These are phyloP conservation scores for Dactylonectria estremocensis DNA, from an alignment of 2,329 filamentous ascomycete genomes.

Conservation along the genomic window DNA sequence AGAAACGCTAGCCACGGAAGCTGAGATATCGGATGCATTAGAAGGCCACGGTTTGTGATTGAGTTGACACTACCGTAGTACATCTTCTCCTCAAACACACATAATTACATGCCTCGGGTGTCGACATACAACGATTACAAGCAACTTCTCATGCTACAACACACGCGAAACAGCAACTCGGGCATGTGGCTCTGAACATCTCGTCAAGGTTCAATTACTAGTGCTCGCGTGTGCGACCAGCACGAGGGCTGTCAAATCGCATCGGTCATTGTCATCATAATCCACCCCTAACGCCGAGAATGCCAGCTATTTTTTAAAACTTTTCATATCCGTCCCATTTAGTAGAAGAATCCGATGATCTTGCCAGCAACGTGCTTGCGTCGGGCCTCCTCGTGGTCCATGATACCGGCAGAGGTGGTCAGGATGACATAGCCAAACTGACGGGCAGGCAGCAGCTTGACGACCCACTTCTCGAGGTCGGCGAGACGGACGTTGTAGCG, in stretches of 20 bases:
- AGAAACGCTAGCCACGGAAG: too few relatives aligned
- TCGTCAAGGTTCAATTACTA: constrained; percentile 54
- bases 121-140: background rate
- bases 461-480: constrained; percentile 99
- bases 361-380: constrained; percentile 99
- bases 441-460: constrained; percentile 98
- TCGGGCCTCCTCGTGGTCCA: constrained; percentile 99
- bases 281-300: constrained; percentile 56
- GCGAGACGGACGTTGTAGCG: constrained; percentile 99
- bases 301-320: constrained; percentile 48
- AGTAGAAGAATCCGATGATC: constrained; percentile 99
- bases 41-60: too few relatives aligned
- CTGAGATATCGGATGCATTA: too few relatives aligned
- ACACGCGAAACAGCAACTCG: constrained; percentile 21
- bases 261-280: constrained; percentile 56
- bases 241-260: constrained; percentile 50
- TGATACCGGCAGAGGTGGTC: constrained; percentile 98
- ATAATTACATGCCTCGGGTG: background rate
- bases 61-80: too few relatives aligned
- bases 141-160: background rate
- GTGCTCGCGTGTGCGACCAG: constrained; percentile 53
- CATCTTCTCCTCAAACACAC: background rate
- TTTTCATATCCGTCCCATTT: constrained; percentile 58
- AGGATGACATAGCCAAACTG: constrained; percentile 99
- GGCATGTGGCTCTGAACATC: constrained; percentile 45